phyloP scores from a whole-genome alignment of 2,329 filamentous ascomycete species.

The Colletotrichum sp. region DNA sequence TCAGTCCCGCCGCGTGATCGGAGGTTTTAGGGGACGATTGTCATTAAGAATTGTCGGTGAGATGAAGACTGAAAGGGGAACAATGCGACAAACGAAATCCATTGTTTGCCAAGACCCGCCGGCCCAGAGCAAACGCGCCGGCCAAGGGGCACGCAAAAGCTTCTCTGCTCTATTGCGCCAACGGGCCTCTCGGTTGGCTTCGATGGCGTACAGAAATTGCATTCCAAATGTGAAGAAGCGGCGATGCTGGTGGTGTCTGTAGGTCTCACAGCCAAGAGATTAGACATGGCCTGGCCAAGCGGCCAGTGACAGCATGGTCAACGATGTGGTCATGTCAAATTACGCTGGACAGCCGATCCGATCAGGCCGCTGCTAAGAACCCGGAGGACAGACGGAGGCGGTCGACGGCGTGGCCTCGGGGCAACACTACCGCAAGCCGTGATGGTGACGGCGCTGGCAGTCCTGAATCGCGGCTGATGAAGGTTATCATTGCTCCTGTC shows the following conservation, averaged over 20 bases:
- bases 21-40: background rate
- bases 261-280: background rate
- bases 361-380: conserved; percentile 2
- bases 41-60: background rate
- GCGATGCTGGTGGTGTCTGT: background rate
- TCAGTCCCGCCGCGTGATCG: background rate
- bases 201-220: background rate
- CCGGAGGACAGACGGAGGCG: background rate
- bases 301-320: background rate
- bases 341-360: background rate
- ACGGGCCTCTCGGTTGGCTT: background rate
- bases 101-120: background rate
- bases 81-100: background rate
- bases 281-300: background rate
- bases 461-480: conserved; percentile 4
- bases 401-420: background rate
- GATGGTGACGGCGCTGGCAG: background rate
- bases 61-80: background rate
- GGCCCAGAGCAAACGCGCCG: background rate
- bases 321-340: background rate
- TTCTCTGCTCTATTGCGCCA: background rate
- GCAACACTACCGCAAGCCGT: background rate
- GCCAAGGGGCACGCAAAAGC: background rate
- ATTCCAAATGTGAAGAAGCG: background rate
- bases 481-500: conserved; percentile 13